Evolutionary conservation across 495 filamentous ascomycete genomes (phyloP), one percentile per base, ranked within the genome.

Genomic region (Podospora australis): DNA sequence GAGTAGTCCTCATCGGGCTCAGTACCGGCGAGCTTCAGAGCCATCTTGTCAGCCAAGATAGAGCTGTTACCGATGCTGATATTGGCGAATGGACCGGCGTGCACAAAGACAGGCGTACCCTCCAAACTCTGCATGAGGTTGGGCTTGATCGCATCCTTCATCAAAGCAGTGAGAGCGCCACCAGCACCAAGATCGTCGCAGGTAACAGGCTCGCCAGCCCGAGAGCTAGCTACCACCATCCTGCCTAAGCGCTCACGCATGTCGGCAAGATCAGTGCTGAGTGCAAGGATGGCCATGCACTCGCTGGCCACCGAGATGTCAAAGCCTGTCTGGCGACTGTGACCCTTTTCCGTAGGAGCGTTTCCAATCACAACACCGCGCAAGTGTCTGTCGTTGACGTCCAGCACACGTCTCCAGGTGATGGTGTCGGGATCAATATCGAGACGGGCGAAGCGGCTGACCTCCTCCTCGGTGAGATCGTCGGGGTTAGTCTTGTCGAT

Each of bases 41-140:
- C 92, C 57, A 98, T 80, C 67, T 88, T 94, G 59, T 98, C 92
- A 29, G 92, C 91, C 50, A 98, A 78, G 30, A 96, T 86, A 0
- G 89, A 95, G 69, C 86, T 94, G 58, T 91, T 89, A 24, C 92
- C 92, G 56, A 98, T 97, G 70, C 84, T 90, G 65, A 98, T 98
- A 60, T 98, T 98, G 53, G 92, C 92, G 59, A 98, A 98, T 1
- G 92, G 92, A 4, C 92, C 92, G 10, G 92, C 92, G 56, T 98
- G 92, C 5, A 98, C 92, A 61, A 98, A 88, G 0, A 97, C 92
- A 3, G 92, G 92, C 2, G 92, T 98, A 24, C 92, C 92, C 62
- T 98, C 92, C 51, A 98, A 74, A 36, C 87, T 95, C 72, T 98
- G 92, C 92, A 98, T 97, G 49, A 98, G 69, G 69, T 96, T 98